Evolutionary conservation across 345 rosid genomes (phyloP).

Genomic region (Dipteronia sinensis): DNA sequence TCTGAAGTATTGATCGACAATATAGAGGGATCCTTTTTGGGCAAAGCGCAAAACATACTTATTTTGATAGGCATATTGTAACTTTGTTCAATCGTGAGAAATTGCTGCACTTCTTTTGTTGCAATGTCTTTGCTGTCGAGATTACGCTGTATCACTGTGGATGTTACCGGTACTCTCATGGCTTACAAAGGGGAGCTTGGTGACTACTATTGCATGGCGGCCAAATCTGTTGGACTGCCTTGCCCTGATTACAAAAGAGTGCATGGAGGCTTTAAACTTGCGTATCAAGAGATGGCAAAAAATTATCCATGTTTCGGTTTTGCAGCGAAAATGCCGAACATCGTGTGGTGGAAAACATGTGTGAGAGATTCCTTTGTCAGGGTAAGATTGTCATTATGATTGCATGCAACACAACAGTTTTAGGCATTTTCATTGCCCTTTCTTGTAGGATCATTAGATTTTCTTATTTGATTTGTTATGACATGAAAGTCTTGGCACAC

Average conservation of each 20-base stretch:
- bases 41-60: background rate
- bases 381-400: conserved; percentile 39
- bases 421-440: conserved; percentile 5
- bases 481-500: conserved; percentile 3
- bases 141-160: conserved; percentile 81
- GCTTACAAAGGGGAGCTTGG: conserved; percentile 99
- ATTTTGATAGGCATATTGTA: background rate
- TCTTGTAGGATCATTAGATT: background rate
- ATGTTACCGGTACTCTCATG: conserved; percentile 95
- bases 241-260: conserved; percentile 94
- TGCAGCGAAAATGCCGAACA: conserved; percentile 82
- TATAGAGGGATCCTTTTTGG: background rate
- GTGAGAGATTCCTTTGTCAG: conserved; percentile 79
- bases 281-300: conserved; percentile 85
- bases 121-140: conserved; percentile 69
- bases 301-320: conserved; percentile 91
- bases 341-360: conserved; percentile 91
- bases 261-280: conserved; percentile 89
- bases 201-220: conserved; percentile 99
- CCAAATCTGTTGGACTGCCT: conserved; percentile 85
- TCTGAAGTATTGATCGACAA: conserved; percentile 13
- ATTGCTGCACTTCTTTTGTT: conserved; percentile 15
- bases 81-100: conserved; percentile 10
- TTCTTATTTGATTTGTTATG: background rate
- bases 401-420: background rate